A percentile compares a stretch with the other conserved stretches of the same genome.
Evolutionary conservation across 257 asterid species (phyloP).

Genomic region (Jacaranda copaia): DNA sequence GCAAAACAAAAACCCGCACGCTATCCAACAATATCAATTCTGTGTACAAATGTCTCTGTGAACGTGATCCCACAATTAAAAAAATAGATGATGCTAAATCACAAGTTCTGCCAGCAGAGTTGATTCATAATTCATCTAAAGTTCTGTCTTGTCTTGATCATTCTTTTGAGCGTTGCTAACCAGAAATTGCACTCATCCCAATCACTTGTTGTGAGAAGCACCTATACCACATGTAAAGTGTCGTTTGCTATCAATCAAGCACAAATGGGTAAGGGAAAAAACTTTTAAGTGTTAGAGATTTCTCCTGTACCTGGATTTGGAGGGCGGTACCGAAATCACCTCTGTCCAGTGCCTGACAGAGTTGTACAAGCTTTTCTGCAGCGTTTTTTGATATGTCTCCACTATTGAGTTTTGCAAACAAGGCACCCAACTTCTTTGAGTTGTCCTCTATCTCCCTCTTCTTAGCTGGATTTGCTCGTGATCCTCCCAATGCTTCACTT

Average conservation of each 20-base stretch:
- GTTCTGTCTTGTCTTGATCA: constrained; percentile 89
- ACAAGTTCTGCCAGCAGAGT: constrained; percentile 28
- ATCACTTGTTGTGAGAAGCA: constrained; percentile 88
- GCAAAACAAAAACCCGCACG: constrained; percentile 40
- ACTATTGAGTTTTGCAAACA: constrained; percentile 80
- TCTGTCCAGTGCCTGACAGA: constrained; percentile 85
- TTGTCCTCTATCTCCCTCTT: constrained; percentile 95
- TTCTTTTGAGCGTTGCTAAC: constrained; percentile 86
- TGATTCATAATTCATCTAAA: constrained; percentile 55
- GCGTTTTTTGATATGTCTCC: constrained; percentile 94
- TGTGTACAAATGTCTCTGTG: constrained; percentile 50
- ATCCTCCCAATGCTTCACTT: constrained; percentile 87
- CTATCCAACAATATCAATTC: constrained; percentile 48
- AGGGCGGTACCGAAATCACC: constrained; percentile 89
- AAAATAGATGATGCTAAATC: constrained; percentile 33
- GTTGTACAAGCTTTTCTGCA: constrained; percentile 87
- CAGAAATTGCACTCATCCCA: constrained; percentile 99
- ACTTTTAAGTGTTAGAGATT: not conserved
- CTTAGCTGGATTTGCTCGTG: constrained; percentile 90
- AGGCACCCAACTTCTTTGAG: constrained; percentile 86
- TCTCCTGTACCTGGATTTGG: constrained; percentile 75
- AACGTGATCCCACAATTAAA: constrained; percentile 48
- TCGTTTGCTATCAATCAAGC: constrained; percentile 4
- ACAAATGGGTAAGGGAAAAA: not conserved
- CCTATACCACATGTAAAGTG: constrained; percentile 50